Conservation (phyloP, 129 eudicot genomes). For the Ambrosia trifida region DNA sequence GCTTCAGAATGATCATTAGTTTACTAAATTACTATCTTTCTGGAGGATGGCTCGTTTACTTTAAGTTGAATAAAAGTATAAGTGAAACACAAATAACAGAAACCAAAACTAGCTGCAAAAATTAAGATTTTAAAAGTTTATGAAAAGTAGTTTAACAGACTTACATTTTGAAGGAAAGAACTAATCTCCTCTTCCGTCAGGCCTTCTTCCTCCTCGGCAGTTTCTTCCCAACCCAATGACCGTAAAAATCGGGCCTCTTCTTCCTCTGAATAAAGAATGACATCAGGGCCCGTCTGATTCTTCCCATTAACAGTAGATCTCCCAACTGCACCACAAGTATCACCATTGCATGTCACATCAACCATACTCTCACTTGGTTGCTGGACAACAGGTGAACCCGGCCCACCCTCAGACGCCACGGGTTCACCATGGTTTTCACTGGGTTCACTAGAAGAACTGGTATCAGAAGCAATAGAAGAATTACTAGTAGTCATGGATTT, state of each 20-base stretch:
- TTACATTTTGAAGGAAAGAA: conserved; percentile 63
- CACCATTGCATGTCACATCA: conserved; percentile 38
- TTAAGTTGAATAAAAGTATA: not conserved
- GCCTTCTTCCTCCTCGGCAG: conserved; percentile 80
- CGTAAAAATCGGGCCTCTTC: conserved; percentile 89
- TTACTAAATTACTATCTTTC: not conserved
- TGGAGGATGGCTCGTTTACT: not conserved
- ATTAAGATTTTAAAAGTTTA: not conserved
- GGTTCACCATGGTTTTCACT: conserved; percentile 48
- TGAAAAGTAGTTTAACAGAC: conserved; percentile 30
- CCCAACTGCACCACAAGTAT: conserved; percentile 20
- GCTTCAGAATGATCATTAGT: conserved; percentile 11
- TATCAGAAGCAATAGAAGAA: conserved; percentile 33
- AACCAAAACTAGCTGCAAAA: not conserved
- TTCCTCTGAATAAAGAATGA: conserved; percentile 54
- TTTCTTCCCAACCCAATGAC: conserved; percentile 91
- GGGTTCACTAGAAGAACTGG: conserved; percentile 39
- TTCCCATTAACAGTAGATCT: conserved; percentile 35
- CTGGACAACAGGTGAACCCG: conserved; percentile 19
- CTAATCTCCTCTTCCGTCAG: conserved; percentile 93
- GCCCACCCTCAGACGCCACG: conserved; percentile 26
- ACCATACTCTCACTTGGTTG: conserved; percentile 32
- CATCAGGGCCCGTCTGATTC: conserved; percentile 37
- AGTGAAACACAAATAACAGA: not conserved
- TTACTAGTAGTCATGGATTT: conserved; percentile 49